Evolutionary conservation across 768 basidiomycete species (phyloP), one percentile per base, ranked within the genome.

Genomic region (Termitomyces sp.): DNA sequence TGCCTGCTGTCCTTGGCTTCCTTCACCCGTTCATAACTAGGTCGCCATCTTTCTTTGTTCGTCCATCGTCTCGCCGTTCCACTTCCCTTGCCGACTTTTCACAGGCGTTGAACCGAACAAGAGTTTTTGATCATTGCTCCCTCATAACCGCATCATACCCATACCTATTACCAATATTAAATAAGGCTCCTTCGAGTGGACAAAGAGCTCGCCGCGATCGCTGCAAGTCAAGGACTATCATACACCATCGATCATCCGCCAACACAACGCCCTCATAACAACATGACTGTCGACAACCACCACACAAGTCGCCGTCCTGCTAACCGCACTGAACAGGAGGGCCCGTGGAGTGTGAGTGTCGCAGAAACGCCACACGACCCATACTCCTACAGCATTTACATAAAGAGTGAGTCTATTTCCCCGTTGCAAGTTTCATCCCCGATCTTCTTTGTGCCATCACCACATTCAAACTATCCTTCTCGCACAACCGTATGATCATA

Each of bases 261-360:
- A 20, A 27, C 20, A 37, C 22, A n/a, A 52, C 36, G 36, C 36
- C 34, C 18, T 58, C 41, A 54, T 69, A 69, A 68, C 67, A 63
- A 58, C 34, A 64, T 63, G 65, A 62, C 64, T 36, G 55, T 64
- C 39, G 62, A 65, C 46, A 59, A 61, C 54, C 59, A 64, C 46
- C 59, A 61, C 53, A 58, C 73, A 46, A 60, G 67, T 50, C 76
- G 81, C 64, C 76, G 81, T 68, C 80, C 73, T 58, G 81, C 80
- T 45, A 78, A 85, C 36, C 82, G 89, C 50, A 78, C 87, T 61
- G 89, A 92, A 70, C 84, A 90, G 72, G 89, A 91, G 67, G 90
- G 89, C 15, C 90, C 85, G 24, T 95, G 93, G 93, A 85, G 85
- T 67, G 84, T 95, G 69, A 91, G 89, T 70, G 91, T 93, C 63